Evolutionary conservation across 257 asterid genomes (phyloP).

Genomic region (Knoxia roxburghii): DNA sequence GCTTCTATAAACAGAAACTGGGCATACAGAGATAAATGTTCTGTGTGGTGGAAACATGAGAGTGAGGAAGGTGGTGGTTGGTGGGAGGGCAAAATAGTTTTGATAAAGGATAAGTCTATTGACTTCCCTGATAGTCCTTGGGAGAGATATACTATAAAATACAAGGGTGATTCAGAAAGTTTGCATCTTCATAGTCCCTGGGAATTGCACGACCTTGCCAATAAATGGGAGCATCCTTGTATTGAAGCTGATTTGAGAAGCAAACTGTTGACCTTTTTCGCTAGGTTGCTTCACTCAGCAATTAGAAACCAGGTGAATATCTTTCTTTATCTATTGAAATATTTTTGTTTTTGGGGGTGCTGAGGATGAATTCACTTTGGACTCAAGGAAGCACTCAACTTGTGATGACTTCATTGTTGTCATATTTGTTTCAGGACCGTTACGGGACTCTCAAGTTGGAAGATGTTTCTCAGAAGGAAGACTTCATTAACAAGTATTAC

Average conservation of each 20-base stretch:
- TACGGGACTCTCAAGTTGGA: slow-evolving; percentile 58
- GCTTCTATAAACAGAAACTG: slow-evolving; percentile 64
- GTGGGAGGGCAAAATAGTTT: slow-evolving; percentile 70
- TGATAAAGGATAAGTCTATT: slow-evolving; percentile 45
- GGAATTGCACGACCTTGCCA: slow-evolving; percentile 74
- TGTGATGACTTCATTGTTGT: not conserved
- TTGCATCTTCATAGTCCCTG: slow-evolving; percentile 67
- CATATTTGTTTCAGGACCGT: slow-evolving; percentile 56
- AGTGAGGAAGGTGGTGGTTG: slow-evolving; percentile 60
- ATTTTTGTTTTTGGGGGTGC: not conserved
- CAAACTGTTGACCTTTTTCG: slow-evolving; percentile 36
- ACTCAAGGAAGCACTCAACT: not conserved
- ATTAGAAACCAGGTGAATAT: slow-evolving; percentile 52
- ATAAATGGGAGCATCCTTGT: slow-evolving; percentile 48
- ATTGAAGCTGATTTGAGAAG: slow-evolving; percentile 35
- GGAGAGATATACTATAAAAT: slow-evolving; percentile 65
- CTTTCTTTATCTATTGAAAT: slow-evolving; percentile 6
- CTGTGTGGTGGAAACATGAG: slow-evolving; percentile 85
- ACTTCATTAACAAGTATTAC: slow-evolving; percentile 71
- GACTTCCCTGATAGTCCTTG: slow-evolving; percentile 88
- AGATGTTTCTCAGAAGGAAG: slow-evolving; percentile 54
- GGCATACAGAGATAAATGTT: slow-evolving; percentile 56
- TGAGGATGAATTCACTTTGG: no score
- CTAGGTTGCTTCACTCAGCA: slow-evolving; percentile 39
- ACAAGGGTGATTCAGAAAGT: slow-evolving; percentile 33